Percentiles rank a stretch among this genome's conserved stretches.
These are phyloP conservation scores for Mycosphaerella sp. DNA, from an alignment of 2,329 filamentous ascomycete genomes.

Conservation along the genomic window DNA sequence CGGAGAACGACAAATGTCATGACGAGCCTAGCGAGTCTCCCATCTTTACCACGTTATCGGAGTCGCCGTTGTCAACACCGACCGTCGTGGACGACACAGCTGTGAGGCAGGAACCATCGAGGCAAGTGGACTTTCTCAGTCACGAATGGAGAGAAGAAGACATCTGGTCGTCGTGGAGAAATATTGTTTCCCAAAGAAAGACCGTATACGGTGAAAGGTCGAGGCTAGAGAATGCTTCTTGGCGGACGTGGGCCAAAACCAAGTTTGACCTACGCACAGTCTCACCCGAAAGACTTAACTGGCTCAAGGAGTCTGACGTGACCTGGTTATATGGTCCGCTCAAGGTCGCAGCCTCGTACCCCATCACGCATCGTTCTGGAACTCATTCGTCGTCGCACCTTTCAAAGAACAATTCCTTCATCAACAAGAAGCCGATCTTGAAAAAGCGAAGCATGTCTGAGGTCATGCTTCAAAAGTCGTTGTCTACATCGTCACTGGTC, in stretches of 20 bases:
- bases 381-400: constrained; percentile 50
- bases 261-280: constrained; percentile 83
- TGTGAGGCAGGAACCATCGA: constrained; percentile 65
- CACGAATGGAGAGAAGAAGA: constrained; percentile 93
- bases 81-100: constrained; percentile 75
- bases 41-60: constrained; percentile 53
- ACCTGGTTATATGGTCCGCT: constrained; percentile 96
- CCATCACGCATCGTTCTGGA: constrained; percentile 38
- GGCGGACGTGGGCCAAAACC: constrained; percentile 92
- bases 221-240: constrained; percentile 89
- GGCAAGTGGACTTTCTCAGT: constrained; percentile 92
- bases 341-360: constrained; percentile 61
- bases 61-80: constrained; percentile 51
- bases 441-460: constrained; percentile 98
- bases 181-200: constrained; percentile 73
- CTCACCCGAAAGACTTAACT: constrained; percentile 86
- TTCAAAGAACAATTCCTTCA: constrained; percentile 60
- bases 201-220: constrained; percentile 70
- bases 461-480: constrained; percentile 81
- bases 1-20: constrained; percentile 17
- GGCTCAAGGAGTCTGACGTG: constrained; percentile 95
- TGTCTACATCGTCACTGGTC: constrained; percentile 81
- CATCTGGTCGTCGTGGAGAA: constrained; percentile 95
- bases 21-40: constrained; percentile 23
- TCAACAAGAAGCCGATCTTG: constrained; percentile 82